Conservation (phyloP, 2,329 filamentous ascomycete species). For the Venturia nashicola region DNA sequence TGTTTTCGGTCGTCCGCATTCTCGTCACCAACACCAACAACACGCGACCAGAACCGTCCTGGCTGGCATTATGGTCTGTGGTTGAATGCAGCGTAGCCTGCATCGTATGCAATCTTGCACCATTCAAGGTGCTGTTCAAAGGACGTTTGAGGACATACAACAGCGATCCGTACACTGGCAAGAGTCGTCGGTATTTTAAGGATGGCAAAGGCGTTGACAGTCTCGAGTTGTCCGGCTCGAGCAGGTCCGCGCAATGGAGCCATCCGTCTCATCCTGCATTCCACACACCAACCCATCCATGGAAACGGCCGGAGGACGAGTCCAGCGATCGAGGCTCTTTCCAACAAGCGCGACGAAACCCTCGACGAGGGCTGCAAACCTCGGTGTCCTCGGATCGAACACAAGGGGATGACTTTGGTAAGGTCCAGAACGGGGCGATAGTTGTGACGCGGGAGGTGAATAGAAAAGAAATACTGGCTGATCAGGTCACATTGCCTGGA, state of each 20-base stretch:
- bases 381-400: background rate
- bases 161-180: background rate
- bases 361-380: background rate
- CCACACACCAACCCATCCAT: background rate
- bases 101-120: constrained; percentile 11
- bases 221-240: background rate
- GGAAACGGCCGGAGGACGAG: background rate
- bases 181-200: background rate
- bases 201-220: background rate
- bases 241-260: background rate
- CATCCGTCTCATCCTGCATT: background rate
- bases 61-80: constrained; percentile 12
- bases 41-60: constrained; percentile 12
- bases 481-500: background rate
- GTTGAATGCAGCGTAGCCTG: constrained; percentile 13
- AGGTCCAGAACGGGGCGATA: background rate
- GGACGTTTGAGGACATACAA: constrained; percentile 3
- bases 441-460: constrained; percentile 2
- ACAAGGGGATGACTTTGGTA: background rate
- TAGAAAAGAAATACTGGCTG: background rate
- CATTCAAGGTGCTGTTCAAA: constrained; percentile 12
- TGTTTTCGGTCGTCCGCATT: constrained; percentile 11
- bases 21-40: constrained; percentile 11
- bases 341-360: background rate
- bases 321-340: background rate